Evolutionary conservation across 306 rosid genomes (phyloP).

Genomic region (Cajanus cajan): DNA sequence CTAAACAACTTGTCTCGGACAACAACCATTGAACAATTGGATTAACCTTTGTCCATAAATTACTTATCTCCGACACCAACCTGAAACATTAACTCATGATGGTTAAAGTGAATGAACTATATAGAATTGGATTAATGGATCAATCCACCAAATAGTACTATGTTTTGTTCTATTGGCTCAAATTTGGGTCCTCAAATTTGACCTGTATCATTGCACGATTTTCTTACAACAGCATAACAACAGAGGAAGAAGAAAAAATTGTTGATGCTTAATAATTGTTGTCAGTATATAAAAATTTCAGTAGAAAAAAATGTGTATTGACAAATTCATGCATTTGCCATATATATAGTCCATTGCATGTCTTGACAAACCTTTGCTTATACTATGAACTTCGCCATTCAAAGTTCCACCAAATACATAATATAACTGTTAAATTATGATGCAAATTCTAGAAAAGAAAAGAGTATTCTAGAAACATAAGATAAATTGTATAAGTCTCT

Average conservation of each 20-base stretch:
- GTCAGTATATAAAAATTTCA: neutral
- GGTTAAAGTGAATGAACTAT: neutral
- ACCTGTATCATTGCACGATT: neutral
- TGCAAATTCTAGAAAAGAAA: no score
- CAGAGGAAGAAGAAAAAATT: neutral
- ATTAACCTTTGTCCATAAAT: no score
- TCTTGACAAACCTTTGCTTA: neutral
- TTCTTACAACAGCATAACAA: neutral
- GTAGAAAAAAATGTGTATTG: neutral
- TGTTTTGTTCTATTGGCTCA: neutral
- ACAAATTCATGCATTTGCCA: neutral
- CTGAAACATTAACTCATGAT: neutral
- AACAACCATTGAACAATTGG: no score
- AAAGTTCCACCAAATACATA: neutral
- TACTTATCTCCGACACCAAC: neutral
- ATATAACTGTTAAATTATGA: no score
- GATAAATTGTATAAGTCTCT: no score
- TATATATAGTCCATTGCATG: no score
- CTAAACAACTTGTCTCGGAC: no score
- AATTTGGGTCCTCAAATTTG: neutral
- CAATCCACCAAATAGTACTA: neutral
- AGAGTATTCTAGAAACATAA: no score
- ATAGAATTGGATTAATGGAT: neutral
- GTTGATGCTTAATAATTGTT: no score
- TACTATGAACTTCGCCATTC: neutral